Percentiles rank a stretch among this genome's conserved stretches.
These are phyloP conservation scores for Fusarium longipes DNA, from an alignment of 2,329 filamentous ascomycete genomes.

Conservation along the genomic window DNA sequence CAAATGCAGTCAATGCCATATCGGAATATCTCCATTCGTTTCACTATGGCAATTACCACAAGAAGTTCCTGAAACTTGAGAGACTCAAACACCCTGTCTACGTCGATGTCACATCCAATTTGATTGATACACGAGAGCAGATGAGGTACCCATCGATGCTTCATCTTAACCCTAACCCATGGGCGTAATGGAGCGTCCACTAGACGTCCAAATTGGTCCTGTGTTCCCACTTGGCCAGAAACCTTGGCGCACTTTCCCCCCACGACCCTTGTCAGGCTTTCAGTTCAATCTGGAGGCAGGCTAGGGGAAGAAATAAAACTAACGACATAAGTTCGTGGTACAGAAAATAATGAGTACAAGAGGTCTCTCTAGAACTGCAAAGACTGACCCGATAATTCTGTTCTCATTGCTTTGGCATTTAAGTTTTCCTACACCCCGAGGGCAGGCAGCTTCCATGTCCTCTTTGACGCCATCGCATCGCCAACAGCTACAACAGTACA, in stretches of 20 bases:
- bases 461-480: constrained; percentile 40
- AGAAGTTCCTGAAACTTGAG: neutral
- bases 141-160: neutral
- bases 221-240: constrained; percentile 29
- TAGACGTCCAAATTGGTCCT: constrained; percentile 6
- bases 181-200: constrained; percentile 26
- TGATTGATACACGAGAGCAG: neutral
- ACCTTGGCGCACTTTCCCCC: constrained; percentile 20
- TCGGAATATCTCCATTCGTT: neutral
- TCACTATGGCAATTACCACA: neutral
- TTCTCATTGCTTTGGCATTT: too few species aligned
- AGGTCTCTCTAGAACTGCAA: too few species aligned
- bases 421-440: too few species aligned
- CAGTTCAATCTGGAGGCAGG: constrained; percentile 16
- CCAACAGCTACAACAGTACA: constrained; percentile 24
- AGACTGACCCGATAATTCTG: too few species aligned
- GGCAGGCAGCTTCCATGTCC: constrained; percentile 15
- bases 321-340: too few species aligned
- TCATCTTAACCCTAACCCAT: constrained; percentile 38
- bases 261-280: constrained; percentile 26
- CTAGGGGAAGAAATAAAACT: too few species aligned
- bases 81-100: neutral
- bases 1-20: neutral
- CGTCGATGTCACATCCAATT: neutral
- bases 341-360: too few species aligned